Percentiles rank a stretch among this genome's conserved stretches.
Evolutionary conservation across 352 stramenopile species (phyloP).

Genomic region (Bremia lactucae): DNA sequence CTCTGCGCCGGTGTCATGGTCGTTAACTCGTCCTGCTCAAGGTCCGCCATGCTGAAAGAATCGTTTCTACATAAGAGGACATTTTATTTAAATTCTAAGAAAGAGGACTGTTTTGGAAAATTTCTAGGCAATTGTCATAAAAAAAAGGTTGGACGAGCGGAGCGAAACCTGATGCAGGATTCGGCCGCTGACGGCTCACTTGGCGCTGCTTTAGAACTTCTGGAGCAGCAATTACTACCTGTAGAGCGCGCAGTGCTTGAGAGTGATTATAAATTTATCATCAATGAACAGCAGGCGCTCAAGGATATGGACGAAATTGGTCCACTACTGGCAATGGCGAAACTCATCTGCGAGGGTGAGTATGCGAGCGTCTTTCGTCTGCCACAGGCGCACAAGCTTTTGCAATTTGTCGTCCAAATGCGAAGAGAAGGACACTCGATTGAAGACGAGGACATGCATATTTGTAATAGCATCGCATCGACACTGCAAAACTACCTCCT

Average conservation of each 20-base stretch:
- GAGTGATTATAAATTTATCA: slow-evolving; percentile 26
- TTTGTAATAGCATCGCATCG: slow-evolving; percentile 32
- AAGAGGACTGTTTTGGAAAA: neutral
- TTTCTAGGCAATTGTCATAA: neutral
- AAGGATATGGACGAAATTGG: slow-evolving; percentile 7
- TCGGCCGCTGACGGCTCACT: slow-evolving; percentile 26
- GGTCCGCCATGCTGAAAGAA: slow-evolving; percentile 20
- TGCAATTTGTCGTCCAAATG: slow-evolving; percentile 10
- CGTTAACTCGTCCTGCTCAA: slow-evolving; percentile 34
- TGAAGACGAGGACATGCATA: slow-evolving; percentile 25
- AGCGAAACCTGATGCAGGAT: slow-evolving; percentile 58
- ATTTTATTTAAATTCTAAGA: too few species aligned
- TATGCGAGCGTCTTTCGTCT: slow-evolving; percentile 54
- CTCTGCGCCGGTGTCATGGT: slow-evolving; percentile 64
- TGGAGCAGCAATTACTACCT: slow-evolving; percentile 26
- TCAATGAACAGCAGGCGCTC: slow-evolving; percentile 4
- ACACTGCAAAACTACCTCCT: slow-evolving; percentile 36
- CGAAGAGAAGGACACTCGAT: slow-evolving; percentile 8
- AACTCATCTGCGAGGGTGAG: slow-evolving; percentile 43
- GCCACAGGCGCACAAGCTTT: slow-evolving; percentile 20
- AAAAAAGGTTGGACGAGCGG: slow-evolving; percentile 29
- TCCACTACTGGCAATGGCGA: slow-evolving; percentile 32
- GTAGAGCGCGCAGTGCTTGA: slow-evolving; percentile 53
- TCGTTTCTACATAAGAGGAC: too few species aligned
- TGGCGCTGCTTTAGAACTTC: slow-evolving; percentile 26